A percentile compares a stretch with the other conserved stretches of the same genome.
Evolutionary conservation across 495 filamentous ascomycete species (phyloP).

Genomic region (Penicillium coffeae): DNA sequence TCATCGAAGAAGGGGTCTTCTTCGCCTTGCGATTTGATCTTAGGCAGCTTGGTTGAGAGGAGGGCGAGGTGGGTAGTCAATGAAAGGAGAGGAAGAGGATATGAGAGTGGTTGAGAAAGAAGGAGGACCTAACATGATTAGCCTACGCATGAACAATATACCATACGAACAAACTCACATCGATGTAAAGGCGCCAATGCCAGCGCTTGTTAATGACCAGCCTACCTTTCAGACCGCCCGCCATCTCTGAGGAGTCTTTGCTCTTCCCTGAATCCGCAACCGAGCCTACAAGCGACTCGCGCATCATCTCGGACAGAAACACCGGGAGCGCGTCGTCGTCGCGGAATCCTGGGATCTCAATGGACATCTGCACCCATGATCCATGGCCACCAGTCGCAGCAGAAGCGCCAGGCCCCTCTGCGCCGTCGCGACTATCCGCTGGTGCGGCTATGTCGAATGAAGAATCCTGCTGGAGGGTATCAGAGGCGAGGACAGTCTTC

Average conservation of each 20-base stretch:
- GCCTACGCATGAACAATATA: not conserved
- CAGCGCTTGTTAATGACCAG: constrained; percentile 82
- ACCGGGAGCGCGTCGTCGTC: constrained; percentile 90
- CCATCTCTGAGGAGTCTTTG: constrained; percentile 31
- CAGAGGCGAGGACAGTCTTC: constrained; percentile 45
- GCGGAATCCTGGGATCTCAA: constrained; percentile 80
- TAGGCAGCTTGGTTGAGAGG: constrained; percentile 77
- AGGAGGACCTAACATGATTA: constrained; percentile 67
- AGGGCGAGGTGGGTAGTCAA: constrained; percentile 96
- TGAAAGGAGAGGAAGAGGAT: constrained; percentile 87
- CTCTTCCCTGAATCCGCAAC: constrained; percentile 17
- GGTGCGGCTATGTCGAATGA: constrained; percentile 25
- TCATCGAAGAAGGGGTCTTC: constrained; percentile 98
- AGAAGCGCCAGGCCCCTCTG: constrained; percentile 22
- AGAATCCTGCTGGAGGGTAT: constrained; percentile 27
- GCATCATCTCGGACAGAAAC: constrained; percentile 80
- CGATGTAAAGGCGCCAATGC: constrained; percentile 95
- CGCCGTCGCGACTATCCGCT: constrained; percentile 25
- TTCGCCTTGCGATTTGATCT: constrained; percentile 75
- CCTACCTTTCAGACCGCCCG: constrained; percentile 62
- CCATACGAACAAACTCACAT: constrained; percentile 56
- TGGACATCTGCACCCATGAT: constrained; percentile 75
- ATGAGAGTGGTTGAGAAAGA: constrained; percentile 85
- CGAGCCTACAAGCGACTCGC: constrained; percentile 75
- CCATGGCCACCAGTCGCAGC: constrained; percentile 37